Conservation (phyloP, 2,329 filamentous ascomycete genomes). For the Claviceps digitariae region DNA sequence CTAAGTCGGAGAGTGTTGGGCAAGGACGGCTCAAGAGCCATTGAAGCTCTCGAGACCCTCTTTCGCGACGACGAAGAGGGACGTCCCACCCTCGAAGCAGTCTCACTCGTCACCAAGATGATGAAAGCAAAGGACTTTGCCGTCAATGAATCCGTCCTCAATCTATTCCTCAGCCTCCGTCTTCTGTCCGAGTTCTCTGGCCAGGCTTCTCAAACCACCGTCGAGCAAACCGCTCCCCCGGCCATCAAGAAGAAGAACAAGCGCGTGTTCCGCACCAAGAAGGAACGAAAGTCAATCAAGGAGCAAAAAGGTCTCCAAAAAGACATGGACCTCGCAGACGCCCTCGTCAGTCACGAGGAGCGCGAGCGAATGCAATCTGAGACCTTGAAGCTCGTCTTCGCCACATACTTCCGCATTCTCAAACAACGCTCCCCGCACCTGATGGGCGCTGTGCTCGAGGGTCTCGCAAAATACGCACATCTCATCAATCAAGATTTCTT, state of each 20-base stretch:
- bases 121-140: slow-evolving; percentile 78
- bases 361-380: slow-evolving; percentile 89
- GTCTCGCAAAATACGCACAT: slow-evolving; percentile 83
- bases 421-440: slow-evolving; percentile 70
- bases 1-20: slow-evolving; percentile 61
- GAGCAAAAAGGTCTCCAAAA: slow-evolving; percentile 83
- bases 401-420: slow-evolving; percentile 85
- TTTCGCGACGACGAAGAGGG: slow-evolving; percentile 86
- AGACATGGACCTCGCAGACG: slow-evolving; percentile 86
- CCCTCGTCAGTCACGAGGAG: slow-evolving; percentile 81
- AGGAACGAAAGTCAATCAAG: slow-evolving; percentile 66
- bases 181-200: slow-evolving; percentile 76
- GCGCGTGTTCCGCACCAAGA: slow-evolving; percentile 84
- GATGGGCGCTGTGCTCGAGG: slow-evolving; percentile 95
- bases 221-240: slow-evolving; percentile 35
- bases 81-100: slow-evolving; percentile 72
- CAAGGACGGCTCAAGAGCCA: slow-evolving; percentile 62
- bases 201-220: slow-evolving; percentile 65
- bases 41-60: slow-evolving; percentile 64
- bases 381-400: slow-evolving; percentile 90
- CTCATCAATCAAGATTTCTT: slow-evolving; percentile 99
- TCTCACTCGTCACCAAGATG: slow-evolving; percentile 80
- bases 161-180: slow-evolving; percentile 81
- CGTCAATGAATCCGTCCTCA: slow-evolving; percentile 73
- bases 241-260: slow-evolving; percentile 49